Conservation (phyloP, 2,329 filamentous ascomycete genomes). For the Xylaria sp. region DNA sequence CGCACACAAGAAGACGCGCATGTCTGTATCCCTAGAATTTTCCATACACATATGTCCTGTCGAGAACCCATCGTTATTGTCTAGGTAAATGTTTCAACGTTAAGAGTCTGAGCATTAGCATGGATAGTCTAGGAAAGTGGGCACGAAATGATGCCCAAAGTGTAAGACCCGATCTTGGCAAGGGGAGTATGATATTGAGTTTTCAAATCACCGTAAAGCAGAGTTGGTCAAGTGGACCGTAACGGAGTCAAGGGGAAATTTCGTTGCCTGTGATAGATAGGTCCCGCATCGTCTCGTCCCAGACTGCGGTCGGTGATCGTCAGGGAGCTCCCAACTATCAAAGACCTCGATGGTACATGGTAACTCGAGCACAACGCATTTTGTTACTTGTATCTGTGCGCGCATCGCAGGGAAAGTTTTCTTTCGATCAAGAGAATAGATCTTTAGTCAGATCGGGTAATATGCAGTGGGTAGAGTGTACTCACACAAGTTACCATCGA, state of each 20-base stretch:
- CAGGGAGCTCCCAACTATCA: conserved; percentile 6
- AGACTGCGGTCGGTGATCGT: conserved; percentile 13
- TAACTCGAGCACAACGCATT: conserved; percentile 8
- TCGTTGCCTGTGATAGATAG: conserved; percentile 2
- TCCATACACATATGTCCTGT: not conserved
- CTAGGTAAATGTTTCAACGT: not conserved
- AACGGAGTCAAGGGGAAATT: conserved; percentile 16
- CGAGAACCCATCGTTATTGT: not conserved
- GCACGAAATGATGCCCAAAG: conserved; percentile 15
- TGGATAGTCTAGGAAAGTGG: conserved; percentile 1
- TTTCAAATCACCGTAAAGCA: conserved; percentile 18
- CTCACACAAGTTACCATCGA: not conserved
- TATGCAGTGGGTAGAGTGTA: not conserved
- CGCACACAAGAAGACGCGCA: not conserved
- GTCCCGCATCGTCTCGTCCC: conserved; percentile 9
- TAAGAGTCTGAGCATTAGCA: not conserved
- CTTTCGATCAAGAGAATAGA: not conserved
- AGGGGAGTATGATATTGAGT: conserved; percentile 18
- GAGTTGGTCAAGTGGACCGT: conserved; percentile 25
- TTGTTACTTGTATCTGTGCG: not conserved
- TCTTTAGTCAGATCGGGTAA: too few relatives aligned
- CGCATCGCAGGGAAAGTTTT: not conserved
- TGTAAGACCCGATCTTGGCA: conserved; percentile 20
- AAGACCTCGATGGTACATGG: not conserved
- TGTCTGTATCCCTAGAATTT: not conserved